Evolutionary conservation across 148 eudicot genomes (phyloP), one percentile per base, ranked within the genome.

Genomic region (Camellia lanceoleosa): DNA sequence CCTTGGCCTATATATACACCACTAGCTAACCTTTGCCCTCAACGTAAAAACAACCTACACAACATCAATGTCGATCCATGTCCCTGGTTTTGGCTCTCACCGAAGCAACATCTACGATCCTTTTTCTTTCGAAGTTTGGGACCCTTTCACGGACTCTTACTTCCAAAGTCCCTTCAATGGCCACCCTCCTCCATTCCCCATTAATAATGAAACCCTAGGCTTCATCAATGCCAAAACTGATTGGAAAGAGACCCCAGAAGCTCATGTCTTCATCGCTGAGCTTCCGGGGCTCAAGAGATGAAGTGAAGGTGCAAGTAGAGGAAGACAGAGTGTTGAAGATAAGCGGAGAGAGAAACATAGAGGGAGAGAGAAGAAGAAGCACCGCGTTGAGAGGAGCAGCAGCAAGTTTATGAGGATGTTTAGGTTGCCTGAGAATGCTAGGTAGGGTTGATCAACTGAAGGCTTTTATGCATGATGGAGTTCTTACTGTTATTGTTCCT

Each of bases 271-370:
- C 66, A 52, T 16, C 47, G 79, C 60, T 2, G 73, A 78, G 23
- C 74, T 85, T 3, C 87, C 86, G 12, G 83, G 87, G 44, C 7
- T 81, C 3, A 30, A 19, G 56, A 42, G 85, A 85, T 11, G 85
- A 85, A 4, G 78, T 85, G 55, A 75, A 41, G 73, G 77, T 85
- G 78, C 23, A 62, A 4, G 77, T 82, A 60, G 83, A 81, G 55
- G 76, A 73, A 2, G 83, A 73, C n/a, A 82, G 51, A 30, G 19
- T 75, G 2, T 15, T 88, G 77, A 84, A 75, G 81, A 75, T 87
- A 2, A 78, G 79, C 13, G 87, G 88, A 52, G 80, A 77, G 82
- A 85, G 79, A 55, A 70, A 60, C 2, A 20, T 67, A 5, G 81
- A 73, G 67, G 68, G 87, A 84, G 76, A 65, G 46, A 47, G 59